Conservation (phyloP, 768 basidiomycete genomes). For the Boletus reticulatus region DNA sequence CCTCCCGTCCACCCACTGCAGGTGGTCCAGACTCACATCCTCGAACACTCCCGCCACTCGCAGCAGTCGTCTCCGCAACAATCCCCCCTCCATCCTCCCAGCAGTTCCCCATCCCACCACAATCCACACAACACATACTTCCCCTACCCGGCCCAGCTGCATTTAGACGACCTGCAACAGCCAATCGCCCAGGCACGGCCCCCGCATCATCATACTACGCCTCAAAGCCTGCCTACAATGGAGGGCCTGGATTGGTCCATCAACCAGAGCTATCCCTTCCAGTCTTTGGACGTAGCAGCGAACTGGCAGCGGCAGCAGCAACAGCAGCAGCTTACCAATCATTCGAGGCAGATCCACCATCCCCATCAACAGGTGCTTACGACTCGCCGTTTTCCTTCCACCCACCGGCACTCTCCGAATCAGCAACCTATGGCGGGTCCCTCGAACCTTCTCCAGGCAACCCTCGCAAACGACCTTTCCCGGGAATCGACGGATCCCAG, state of each 20-base stretch:
- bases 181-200: constrained; percentile 68
- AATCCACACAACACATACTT: constrained; percentile 50
- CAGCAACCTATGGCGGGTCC: constrained; percentile 30
- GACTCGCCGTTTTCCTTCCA: constrained; percentile 82
- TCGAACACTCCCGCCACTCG: constrained; percentile 69
- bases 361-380: constrained; percentile 33
- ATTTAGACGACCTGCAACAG: constrained; percentile 56
- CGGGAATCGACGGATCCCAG: constrained; percentile 49
- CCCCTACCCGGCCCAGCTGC: constrained; percentile 54
- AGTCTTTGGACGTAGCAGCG: constrained; percentile 38
- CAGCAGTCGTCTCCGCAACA: constrained; percentile 73
- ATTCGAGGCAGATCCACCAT: constrained; percentile 33
- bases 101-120: constrained; percentile 38
- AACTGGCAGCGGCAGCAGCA: constrained; percentile 36
- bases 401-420: constrained; percentile 52
- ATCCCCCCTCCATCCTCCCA: constrained; percentile 48
- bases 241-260: constrained; percentile 53
- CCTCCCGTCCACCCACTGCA: constrained; percentile 54
- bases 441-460: constrained; percentile 37
- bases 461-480: constrained; percentile 63
- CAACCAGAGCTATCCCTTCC: constrained; percentile 43
- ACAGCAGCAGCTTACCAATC: constrained; percentile 30
- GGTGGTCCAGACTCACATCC: constrained; percentile 41
- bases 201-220: constrained; percentile 64
- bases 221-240: constrained; percentile 44